Conservation (phyloP, 2,329 filamentous ascomycete species). For the Colletotrichum theobromicola region DNA sequence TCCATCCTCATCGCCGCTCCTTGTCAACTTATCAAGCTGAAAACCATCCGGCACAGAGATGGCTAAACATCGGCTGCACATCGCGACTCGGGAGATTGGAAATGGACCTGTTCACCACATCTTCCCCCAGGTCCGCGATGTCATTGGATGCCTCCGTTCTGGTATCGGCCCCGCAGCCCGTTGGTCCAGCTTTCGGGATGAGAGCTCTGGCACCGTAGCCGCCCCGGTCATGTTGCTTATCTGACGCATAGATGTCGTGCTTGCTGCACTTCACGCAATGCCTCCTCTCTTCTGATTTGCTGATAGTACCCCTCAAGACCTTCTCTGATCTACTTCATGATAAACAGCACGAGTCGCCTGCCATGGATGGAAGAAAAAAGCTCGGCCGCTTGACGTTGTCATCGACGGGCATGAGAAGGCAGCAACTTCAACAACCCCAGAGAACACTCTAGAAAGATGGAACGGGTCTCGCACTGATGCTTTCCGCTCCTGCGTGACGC, state of each 20-base stretch:
- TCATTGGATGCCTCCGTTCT: background rate
- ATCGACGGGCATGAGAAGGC: background rate
- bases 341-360: background rate
- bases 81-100: background rate
- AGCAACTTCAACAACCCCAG: background rate
- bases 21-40: background rate
- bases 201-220: background rate
- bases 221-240: background rate
- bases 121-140: background rate
- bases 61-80: background rate
- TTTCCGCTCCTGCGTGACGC: constrained; percentile 62
- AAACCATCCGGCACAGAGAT: background rate
- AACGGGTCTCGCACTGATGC: constrained; percentile 64
- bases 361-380: background rate
- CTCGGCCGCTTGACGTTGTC: background rate
- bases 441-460: constrained; percentile 58
- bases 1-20: background rate
- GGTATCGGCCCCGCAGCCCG: background rate
- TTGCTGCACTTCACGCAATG: background rate
- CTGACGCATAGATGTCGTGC: background rate
- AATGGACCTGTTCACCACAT: background rate
- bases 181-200: background rate
- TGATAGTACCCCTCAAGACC: background rate
- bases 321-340: background rate
- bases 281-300: background rate